phyloP scores from a whole-genome alignment of 495 filamentous ascomycete genomes.

The Tuber magnatum region DNA sequence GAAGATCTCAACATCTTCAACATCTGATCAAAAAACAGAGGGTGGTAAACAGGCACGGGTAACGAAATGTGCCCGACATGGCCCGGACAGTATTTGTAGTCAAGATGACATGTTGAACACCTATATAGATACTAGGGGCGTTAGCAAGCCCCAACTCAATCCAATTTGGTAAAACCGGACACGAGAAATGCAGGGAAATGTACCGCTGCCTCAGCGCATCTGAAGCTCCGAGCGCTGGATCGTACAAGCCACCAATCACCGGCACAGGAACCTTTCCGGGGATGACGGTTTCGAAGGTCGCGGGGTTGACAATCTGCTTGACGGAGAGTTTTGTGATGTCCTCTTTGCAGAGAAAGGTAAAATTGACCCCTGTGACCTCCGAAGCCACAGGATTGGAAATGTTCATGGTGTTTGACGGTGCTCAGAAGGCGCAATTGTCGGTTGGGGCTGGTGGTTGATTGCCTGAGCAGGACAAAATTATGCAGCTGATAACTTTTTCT shows the following conservation, averaged over 20 bases:
- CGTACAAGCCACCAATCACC: constrained; percentile 63
- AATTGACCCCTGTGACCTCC: constrained; percentile 77
- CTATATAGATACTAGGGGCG: constrained; percentile 45
- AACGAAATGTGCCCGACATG: constrained; percentile 94
- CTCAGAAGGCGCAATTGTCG: neutral
- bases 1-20: constrained; percentile 73
- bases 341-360: constrained; percentile 67
- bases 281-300: constrained; percentile 81
- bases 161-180: neutral
- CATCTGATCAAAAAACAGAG: constrained; percentile 85
- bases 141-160: constrained; percentile 11
- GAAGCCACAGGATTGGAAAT: constrained; percentile 84
- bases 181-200: constrained; percentile 24
- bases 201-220: constrained; percentile 39
- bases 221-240: constrained; percentile 76
- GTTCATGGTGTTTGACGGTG: constrained; percentile 46
- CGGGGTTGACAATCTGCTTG: constrained; percentile 80
- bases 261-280: constrained; percentile 50
- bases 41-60: constrained; percentile 85
- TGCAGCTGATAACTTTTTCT: neutral
- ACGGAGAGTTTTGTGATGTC: constrained; percentile 88
- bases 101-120: constrained; percentile 81
- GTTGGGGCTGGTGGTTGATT: neutral
- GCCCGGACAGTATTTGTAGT: constrained; percentile 72
- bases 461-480: neutral